A percentile compares a stretch with the other conserved stretches of the same genome.
Evolutionary conservation across 192 early-diverging fungal genomes (phyloP).

Genomic region (Coemansia sp.): DNA sequence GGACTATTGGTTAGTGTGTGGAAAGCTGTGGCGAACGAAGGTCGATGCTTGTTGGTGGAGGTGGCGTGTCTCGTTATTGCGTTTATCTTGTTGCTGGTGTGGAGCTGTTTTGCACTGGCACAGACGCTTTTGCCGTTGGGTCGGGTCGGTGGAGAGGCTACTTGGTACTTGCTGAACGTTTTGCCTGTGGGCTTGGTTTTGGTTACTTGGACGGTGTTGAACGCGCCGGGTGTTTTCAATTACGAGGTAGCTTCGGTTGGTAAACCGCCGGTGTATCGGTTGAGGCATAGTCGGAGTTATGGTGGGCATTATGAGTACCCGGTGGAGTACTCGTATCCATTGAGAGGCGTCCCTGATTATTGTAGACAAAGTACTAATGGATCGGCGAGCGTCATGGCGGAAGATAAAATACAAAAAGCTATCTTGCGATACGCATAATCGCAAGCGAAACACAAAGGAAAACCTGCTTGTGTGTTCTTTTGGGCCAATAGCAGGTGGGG

Average conservation of each 20-base stretch:
- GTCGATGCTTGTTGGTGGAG: background rate
- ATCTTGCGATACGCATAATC: constrained; percentile 19
- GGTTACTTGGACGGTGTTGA: constrained; percentile 29
- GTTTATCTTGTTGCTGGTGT: constrained; percentile 24
- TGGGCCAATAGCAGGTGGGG: background rate
- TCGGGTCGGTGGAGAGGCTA: constrained; percentile 20
- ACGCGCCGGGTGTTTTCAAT: constrained; percentile 24
- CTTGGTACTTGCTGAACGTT: constrained; percentile 38
- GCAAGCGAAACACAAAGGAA: background rate
- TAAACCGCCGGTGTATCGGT: background rate
- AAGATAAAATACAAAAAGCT: constrained; percentile 28
- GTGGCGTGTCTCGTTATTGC: constrained; percentile 9
- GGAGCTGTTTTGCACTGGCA: constrained; percentile 34
- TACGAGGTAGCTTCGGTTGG: background rate
- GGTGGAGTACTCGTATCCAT: constrained; percentile 22
- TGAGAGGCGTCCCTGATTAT: background rate
- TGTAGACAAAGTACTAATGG: background rate
- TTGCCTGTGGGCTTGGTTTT: constrained; percentile 39
- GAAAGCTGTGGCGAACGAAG: background rate
- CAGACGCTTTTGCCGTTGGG: constrained; percentile 24
- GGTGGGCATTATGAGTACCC: constrained; percentile 28
- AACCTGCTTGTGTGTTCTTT: background rate
- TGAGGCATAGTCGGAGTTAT: background rate
- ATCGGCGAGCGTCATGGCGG: background rate
- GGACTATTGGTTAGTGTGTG: constrained; percentile 27